A percentile compares a stretch with the other conserved stretches of the same genome.
phyloP scores from a whole-genome alignment of 495 filamentous ascomycete species.

The Bryoglossum gracile region DNA sequence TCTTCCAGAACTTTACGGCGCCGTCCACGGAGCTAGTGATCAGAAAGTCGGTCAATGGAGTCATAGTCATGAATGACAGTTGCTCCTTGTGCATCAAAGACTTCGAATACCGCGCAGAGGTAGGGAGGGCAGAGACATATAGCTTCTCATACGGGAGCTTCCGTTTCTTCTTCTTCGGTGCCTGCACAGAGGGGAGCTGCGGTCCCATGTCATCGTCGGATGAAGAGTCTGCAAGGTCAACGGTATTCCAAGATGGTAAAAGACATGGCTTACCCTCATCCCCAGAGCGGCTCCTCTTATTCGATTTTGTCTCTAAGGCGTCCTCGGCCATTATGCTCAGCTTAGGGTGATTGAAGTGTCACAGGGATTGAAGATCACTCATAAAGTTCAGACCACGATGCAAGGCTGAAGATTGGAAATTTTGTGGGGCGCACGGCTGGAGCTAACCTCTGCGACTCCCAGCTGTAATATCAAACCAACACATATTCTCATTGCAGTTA shows the following conservation, averaged over 20 bases:
- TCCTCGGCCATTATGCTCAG: constrained; percentile 23
- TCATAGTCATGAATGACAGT: constrained; percentile 75
- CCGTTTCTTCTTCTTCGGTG: constrained; percentile 82
- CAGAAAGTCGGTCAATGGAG: constrained; percentile 85
- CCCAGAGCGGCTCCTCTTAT: constrained; percentile 41
- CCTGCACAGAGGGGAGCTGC: constrained; percentile 60
- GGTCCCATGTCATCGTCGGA: constrained; percentile 95
- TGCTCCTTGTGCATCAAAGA: constrained; percentile 99
- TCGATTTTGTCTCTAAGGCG: constrained; percentile 25
- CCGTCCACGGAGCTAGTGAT: constrained; percentile 92
- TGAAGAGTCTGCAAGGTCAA: constrained; percentile 38
- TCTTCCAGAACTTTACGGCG: constrained; percentile 99
- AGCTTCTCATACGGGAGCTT: constrained; percentile 91
- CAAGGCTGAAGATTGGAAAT: not conserved
- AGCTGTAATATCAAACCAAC: not conserved
- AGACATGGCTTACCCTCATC: constrained; percentile 32
- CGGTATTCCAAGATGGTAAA: not conserved
- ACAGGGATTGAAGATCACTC: not conserved
- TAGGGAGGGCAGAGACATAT: constrained; percentile 83
- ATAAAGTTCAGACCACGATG: not conserved
- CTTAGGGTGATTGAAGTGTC: not conserved
- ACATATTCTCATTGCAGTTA: not conserved
- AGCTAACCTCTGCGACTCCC: too few species aligned
- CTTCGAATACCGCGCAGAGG: constrained; percentile 78
- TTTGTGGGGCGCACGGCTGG: constrained; percentile 2